Percentiles rank a stretch among this genome's conserved stretches.
Evolutionary conservation across 768 basidiomycete species (phyloP).

Genomic region (Imleria badia): DNA sequence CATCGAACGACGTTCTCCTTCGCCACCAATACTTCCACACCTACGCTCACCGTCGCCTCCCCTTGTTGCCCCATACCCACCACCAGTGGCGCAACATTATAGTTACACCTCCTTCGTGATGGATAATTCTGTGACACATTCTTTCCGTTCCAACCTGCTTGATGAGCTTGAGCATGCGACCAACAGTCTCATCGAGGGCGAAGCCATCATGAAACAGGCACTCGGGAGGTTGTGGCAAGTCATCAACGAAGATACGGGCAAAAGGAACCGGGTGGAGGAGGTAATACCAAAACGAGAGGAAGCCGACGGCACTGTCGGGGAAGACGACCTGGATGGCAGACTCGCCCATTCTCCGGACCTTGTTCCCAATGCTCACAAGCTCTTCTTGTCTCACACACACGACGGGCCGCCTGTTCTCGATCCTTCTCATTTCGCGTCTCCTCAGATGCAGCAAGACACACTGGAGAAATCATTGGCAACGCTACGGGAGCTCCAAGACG

Average conservation of each 20-base stretch:
- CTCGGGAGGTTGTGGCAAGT: conserved; percentile 81
- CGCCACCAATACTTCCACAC: conserved; percentile 73
- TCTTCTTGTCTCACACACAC: conserved; percentile 58
- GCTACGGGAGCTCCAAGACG: conserved; percentile 80
- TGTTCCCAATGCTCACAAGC: conserved; percentile 61
- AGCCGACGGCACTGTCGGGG: conserved; percentile 53
- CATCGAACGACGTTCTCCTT: conserved; percentile 58
- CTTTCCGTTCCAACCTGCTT: conserved; percentile 75
- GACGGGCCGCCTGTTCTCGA: conserved; percentile 50
- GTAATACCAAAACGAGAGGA: conserved; percentile 69
- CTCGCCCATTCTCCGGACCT: conserved; percentile 66
- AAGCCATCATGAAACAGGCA: conserved; percentile 68
- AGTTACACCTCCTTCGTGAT: conserved; percentile 83
- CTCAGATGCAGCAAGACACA: conserved; percentile 65
- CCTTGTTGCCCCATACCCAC: conserved; percentile 70
- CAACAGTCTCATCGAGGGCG: conserved; percentile 82
- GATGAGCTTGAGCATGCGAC: conserved; percentile 82
- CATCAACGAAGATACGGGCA: conserved; percentile 67
- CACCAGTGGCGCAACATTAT: conserved; percentile 64
- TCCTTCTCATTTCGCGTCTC: conserved; percentile 60
- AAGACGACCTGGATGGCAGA: conserved; percentile 40
- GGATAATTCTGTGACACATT: conserved; percentile 80
- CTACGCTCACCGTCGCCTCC: conserved; percentile 79
- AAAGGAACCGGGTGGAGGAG: conserved; percentile 33
- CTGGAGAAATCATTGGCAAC: conserved; percentile 74